Evolutionary conservation across 2,329 filamentous ascomycete species (phyloP), one percentile per base, ranked within the genome.

Genomic region (Drechslerella coelobrocha): DNA sequence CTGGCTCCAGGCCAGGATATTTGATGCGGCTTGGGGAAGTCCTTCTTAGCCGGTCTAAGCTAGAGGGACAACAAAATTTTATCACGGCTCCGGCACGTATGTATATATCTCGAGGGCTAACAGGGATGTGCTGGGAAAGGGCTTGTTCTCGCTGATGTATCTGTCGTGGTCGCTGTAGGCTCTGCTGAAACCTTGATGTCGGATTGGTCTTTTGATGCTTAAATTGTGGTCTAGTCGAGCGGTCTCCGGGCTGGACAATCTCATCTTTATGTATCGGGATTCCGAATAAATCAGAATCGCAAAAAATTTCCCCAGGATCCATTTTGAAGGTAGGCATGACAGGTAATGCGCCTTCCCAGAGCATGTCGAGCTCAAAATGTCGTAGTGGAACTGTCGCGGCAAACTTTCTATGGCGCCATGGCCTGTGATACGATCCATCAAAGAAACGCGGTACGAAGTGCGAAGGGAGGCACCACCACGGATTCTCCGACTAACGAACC

Each of bases 221-320:
- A 45, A 48, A 26, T 27, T 37, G 41, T 37, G 39, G 37, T 62
- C 47, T 26, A 53, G 31, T 61, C 14, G 17, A 56, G 45, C 14
- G n/a, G 17, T 47, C 34, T 47, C 21, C 29, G 27, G 52, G 41
- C 43, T 37, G 52, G 53, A 43, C 45, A n/a, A 61, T 69, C 57
- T 26, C 23, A 57, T 59, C 65, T 57, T 69, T 69, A 69, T 62
- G 65, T 69, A 69, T 57, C 26, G 34, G 57, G 57, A 59, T 29
- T 47, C 29, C 45, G 52, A 69, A 55, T 69, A 57, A 69, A 57
- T 69, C 57, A 54, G 47, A 62, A 26, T 21, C 24, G 19, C 59
- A 62, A 62, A 68, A 56, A 48, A 34, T 50, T 52, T 56, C 52
- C 19, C 45, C 45, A 69, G 65, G 65, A 69, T 69, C 60, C 52